These are phyloP conservation scores for Paramecium caudatum DNA, from an alignment of 73 alveolate genomes.

Conservation along the genomic window DNA sequence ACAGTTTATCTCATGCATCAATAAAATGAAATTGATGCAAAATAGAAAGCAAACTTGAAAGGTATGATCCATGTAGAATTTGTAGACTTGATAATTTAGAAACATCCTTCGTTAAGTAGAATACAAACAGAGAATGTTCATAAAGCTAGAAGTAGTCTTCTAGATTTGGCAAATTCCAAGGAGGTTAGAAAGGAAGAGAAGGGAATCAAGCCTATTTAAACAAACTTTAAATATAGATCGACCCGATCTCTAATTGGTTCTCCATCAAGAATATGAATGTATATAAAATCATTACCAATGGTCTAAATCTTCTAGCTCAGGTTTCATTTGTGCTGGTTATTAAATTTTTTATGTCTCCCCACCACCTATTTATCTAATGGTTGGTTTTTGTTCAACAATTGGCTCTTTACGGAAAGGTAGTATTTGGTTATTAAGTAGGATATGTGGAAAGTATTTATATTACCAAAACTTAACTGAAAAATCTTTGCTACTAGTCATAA, in stretches of 20 bases:
- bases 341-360: background rate
- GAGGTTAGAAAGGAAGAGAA: background rate
- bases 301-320: conserved; percentile 59
- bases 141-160: conserved; percentile 19
- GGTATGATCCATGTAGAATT: background rate
- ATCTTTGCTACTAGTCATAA: conserved; percentile 43
- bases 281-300: conserved; percentile 59
- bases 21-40: background rate
- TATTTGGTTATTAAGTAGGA: background rate
- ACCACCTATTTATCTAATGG: conserved; percentile 12
- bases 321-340: conserved; percentile 22
- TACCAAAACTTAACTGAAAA: conserved; percentile 43
- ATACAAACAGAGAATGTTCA: background rate
- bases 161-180: background rate
- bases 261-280: background rate
- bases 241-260: background rate
- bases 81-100: conserved; percentile 43
- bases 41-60: conserved; percentile 18
- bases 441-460: conserved; percentile 53
- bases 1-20: conserved; percentile 33
- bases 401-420: conserved; percentile 42
- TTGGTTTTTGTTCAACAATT: background rate
- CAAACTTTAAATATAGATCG: conserved; percentile 30
- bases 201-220: conserved; percentile 6
- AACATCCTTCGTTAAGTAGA: conserved; percentile 15